Conservation (phyloP, 2,329 filamentous ascomycete species). For the Trichoderma oligosporum region DNA sequence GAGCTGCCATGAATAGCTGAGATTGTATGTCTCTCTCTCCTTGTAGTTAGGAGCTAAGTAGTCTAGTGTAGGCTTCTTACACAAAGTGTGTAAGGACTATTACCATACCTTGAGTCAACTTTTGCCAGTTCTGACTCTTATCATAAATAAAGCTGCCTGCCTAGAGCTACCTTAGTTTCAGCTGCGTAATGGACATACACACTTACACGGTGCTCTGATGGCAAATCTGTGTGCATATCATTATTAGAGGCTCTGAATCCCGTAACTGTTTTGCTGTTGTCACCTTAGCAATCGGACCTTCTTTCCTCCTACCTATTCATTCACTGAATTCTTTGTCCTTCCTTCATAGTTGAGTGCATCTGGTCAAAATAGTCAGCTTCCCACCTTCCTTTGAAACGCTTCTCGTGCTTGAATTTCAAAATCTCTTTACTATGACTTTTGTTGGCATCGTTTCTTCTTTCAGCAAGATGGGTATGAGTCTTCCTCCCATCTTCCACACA, state of each 20-base stretch:
- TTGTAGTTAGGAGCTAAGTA: no score
- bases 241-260: background rate
- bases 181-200: background rate
- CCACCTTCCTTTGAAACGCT: background rate
- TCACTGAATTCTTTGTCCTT: background rate
- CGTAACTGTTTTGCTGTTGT: background rate
- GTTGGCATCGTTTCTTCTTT: conserved; percentile 27
- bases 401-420: no score
- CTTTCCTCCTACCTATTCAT: background rate
- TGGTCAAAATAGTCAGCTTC: background rate
- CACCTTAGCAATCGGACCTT: background rate
- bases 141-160: background rate
- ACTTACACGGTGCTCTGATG: background rate
- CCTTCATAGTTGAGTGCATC: background rate
- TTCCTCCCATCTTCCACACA: conserved; percentile 29
- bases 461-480: conserved; percentile 29
- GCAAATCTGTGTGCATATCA: background rate
- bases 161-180: no score
- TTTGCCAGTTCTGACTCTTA: background rate
- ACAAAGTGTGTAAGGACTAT: no score
- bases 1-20: no score
- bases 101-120: no score
- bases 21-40: no score
- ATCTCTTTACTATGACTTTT: conserved; percentile 2
- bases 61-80: no score